Conservation (phyloP, 1,139 yeast genomes). For the Nadsonia commutata region DNA sequence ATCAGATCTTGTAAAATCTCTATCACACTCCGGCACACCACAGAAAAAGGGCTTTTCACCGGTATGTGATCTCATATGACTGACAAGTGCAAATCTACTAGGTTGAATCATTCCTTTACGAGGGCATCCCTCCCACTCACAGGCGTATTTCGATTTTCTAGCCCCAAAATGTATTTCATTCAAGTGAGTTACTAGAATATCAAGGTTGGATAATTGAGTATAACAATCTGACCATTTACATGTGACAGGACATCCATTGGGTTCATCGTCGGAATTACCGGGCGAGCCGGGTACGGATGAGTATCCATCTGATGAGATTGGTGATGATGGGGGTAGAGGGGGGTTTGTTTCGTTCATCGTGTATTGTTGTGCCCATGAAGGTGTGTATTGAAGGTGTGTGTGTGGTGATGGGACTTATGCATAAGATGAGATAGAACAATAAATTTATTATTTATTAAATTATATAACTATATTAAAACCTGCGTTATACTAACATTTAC, state of each 20-base stretch:
- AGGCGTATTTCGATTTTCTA: conserved; percentile 32
- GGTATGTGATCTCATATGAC: conserved; percentile 53
- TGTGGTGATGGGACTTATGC: no score
- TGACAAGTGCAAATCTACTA: conserved; percentile 41
- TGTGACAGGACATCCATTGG: conserved; percentile 4
- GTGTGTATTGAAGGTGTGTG: no score
- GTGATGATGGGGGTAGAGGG: not conserved
- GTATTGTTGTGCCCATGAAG: no score
- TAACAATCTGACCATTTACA: conserved; percentile 6
- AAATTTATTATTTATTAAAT: no score
- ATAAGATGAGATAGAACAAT: no score
- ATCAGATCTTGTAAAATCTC: conserved; percentile 43
- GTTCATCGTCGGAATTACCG: conserved; percentile 6
- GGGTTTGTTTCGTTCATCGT: no score
- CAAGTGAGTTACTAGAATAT: conserved; percentile 26
- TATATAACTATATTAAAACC: no score
- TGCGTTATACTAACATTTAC: no score
- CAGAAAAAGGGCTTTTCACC: conserved; percentile 58
- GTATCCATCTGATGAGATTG: conserved; percentile 6
- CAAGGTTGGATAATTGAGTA: conserved; percentile 13
- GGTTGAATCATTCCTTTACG: conserved; percentile 42
- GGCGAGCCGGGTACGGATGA: conserved; percentile 6
- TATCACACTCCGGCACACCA: conserved; percentile 54
- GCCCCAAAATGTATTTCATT: conserved; percentile 25
- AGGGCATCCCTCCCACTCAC: conserved; percentile 51